Percentiles rank a stretch among this genome's conserved stretches.
These are phyloP conservation scores for Thuja plicata DNA, from an alignment of 83 land plant genomes.

Conservation along the genomic window DNA sequence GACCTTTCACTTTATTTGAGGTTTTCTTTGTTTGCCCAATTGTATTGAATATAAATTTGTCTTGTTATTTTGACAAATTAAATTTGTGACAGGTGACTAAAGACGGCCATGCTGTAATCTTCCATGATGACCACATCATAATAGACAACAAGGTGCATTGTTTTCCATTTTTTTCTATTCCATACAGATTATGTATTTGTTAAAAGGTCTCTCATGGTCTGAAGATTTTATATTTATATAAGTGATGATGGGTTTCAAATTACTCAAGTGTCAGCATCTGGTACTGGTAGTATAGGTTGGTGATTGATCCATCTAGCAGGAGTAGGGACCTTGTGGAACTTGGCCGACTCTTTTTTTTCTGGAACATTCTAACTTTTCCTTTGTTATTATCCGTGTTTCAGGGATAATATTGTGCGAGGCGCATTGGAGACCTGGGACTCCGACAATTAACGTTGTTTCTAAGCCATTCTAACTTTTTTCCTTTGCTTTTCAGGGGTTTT, in stretches of 20 bases:
- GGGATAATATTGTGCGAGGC: constrained; percentile 8
- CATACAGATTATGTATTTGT: neutral
- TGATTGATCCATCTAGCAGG: neutral
- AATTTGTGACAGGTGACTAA: constrained; percentile 76
- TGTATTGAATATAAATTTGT: neutral
- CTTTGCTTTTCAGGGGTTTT: constrained; percentile 29
- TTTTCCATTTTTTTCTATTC: neutral
- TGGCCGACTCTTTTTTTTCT: neutral
- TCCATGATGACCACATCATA: constrained; percentile 79
- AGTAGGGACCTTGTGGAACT: constrained; percentile 8
- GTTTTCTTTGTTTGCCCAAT: neutral
- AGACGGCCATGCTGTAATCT: constrained; percentile 79
- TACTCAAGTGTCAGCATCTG: neutral
- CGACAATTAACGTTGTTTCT: neutral
- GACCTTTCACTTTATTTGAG: neutral
- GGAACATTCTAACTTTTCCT: neutral
- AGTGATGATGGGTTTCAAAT: neutral
- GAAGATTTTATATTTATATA: neutral
- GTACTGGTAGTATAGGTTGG: neutral
- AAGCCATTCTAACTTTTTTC: constrained; percentile 8
- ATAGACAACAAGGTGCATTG: constrained; percentile 53
- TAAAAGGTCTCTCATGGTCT: neutral
- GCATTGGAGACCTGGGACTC: constrained; percentile 5
- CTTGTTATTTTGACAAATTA: neutral
- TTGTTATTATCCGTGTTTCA: constrained; percentile 7